These are phyloP conservation scores for Astragalus glycyphyllos DNA, from an alignment of 306 rosid genomes.

Conservation along the genomic window DNA sequence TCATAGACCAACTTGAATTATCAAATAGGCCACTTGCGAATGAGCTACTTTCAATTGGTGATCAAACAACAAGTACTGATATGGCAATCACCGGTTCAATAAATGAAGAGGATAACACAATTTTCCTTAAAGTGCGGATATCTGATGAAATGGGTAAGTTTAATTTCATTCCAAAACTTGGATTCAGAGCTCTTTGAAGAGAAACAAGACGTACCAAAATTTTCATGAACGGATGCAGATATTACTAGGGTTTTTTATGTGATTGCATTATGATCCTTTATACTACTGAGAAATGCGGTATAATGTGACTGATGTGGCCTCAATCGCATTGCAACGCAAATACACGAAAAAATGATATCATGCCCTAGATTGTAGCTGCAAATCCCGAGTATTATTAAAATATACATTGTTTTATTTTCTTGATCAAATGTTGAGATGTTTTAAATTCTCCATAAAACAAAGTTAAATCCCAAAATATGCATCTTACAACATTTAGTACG, in stretches of 20 bases:
- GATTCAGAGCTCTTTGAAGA: neutral
- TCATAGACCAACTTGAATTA: constrained; percentile 45
- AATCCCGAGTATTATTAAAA: too few relatives aligned
- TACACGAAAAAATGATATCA: neutral
- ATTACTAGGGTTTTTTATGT: too few relatives aligned
- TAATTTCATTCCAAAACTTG: constrained; percentile 7
- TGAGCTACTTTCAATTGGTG: constrained; percentile 28
- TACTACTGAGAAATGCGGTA: neutral
- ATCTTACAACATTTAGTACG: neutral
- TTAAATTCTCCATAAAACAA: too few relatives aligned
- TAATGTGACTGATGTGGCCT: neutral
- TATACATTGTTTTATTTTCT: neutral
- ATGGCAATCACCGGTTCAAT: constrained; percentile 81
- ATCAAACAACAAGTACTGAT: constrained; percentile 50
- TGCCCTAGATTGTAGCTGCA: neutral
- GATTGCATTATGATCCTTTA: neutral
- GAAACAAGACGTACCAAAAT: neutral
- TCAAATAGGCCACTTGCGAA: constrained; percentile 19
- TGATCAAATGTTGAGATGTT: neutral
- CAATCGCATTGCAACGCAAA: too few relatives aligned
- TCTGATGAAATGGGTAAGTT: constrained; percentile 57
- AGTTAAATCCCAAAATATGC: neutral
- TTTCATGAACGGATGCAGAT: too few relatives aligned
- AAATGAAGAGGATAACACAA: constrained; percentile 63
- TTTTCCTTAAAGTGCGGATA: constrained; percentile 72